Conservation (phyloP, 805 yeast genomes). For the Saccharomycopsis sp. region DNA sequence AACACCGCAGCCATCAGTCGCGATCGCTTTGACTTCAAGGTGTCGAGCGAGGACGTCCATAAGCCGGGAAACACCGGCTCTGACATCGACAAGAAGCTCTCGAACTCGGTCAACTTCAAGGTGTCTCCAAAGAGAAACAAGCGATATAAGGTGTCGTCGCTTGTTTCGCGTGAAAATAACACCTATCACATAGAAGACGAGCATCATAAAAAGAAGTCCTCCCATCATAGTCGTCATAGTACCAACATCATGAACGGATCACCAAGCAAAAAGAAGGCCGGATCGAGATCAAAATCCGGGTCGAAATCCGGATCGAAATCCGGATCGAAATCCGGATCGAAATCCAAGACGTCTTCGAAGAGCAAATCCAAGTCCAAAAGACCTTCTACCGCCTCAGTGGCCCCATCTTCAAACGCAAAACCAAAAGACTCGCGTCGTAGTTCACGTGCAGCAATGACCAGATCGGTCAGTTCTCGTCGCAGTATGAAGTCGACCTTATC, state of each 20-base stretch:
- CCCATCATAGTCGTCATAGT: not conserved
- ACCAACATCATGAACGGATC: not conserved
- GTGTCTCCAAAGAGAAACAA: constrained; percentile 20
- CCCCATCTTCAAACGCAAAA: not conserved
- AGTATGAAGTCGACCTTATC: constrained; percentile 17
- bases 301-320: constrained; percentile 1
- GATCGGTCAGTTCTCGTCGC: constrained; percentile 5
- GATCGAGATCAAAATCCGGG: not conserved
- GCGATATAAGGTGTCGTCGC: constrained; percentile 17
- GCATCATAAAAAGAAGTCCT: not conserved
- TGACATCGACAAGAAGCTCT: not conserved
- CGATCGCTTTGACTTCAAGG: constrained; percentile 15
- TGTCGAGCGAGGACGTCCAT: not conserved
- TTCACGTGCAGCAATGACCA: not conserved
- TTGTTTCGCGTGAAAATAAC: constrained; percentile 6
- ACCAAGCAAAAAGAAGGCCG: not conserved
- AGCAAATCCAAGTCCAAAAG: constrained; percentile 7
- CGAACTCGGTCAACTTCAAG: constrained; percentile 13
- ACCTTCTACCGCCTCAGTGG: not conserved
- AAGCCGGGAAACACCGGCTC: not conserved
- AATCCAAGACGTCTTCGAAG: not conserved
- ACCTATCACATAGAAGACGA: constrained; percentile 5
- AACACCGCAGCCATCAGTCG: constrained; percentile 3
- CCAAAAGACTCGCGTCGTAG: not conserved
- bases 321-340: too few relatives aligned